Evolutionary conservation across 1,139 yeast species (phyloP).

Genomic region (Arxiozyma slooffiae): DNA sequence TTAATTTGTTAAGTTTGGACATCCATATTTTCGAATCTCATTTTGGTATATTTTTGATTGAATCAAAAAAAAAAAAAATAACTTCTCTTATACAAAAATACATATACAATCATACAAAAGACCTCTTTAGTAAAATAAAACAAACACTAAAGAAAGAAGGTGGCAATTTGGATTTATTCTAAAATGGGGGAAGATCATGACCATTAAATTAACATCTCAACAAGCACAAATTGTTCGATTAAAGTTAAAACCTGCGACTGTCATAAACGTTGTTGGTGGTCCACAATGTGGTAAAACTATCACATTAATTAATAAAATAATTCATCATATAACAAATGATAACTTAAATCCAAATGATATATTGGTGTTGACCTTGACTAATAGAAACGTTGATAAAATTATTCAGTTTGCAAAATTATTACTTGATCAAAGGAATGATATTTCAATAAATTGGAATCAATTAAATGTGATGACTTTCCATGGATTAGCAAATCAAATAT

Average conservation of each 20-base stretch:
- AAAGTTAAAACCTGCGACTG: slow-evolving; percentile 33
- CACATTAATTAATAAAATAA: slow-evolving; percentile 48
- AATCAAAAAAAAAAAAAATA: not conserved
- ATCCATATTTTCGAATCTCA: too few relatives aligned
- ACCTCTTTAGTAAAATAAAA: too few relatives aligned
- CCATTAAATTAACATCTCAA: slow-evolving; percentile 27
- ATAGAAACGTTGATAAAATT: slow-evolving; percentile 53
- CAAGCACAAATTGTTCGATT: slow-evolving; percentile 34
- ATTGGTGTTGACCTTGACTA: slow-evolving; percentile 59
- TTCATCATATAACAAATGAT: slow-evolving; percentile 36
- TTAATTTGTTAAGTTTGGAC: too few relatives aligned
- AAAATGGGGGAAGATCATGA: too few relatives aligned
- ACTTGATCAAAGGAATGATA: not conserved
- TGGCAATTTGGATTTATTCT: not conserved
- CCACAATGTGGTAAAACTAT: slow-evolving; percentile 63
- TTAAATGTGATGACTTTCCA: slow-evolving; percentile 53
- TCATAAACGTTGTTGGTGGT: slow-evolving; percentile 52
- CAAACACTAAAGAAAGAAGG: not conserved
- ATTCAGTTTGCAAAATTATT: slow-evolving; percentile 30
- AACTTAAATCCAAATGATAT: slow-evolving; percentile 43
- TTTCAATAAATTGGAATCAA: slow-evolving; percentile 25
- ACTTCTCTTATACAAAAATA: too few relatives aligned
- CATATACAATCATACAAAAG: too few relatives aligned
- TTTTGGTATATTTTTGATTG: too few relatives aligned
- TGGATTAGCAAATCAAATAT: slow-evolving; percentile 44